Base-by-base conservation (phyloP, 2,329 filamentous ascomycete species). In the Achaetomium macrosporum region DNA sequence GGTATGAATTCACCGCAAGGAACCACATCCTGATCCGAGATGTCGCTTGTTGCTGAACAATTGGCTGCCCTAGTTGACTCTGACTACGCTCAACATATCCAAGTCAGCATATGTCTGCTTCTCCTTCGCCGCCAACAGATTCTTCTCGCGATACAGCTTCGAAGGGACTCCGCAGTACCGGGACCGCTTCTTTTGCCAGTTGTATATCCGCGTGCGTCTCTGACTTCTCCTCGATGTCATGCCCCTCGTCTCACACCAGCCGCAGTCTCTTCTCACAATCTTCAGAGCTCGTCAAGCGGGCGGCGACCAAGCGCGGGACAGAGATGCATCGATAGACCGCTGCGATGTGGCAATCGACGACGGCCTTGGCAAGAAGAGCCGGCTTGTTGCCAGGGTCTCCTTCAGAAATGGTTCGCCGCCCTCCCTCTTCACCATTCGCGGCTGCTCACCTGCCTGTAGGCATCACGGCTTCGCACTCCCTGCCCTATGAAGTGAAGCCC, bases 41-140 rank as follows among this genome's bases (percentile, higher is more conserved):
- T 25, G 7, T 25, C 25, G 25, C 31, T 5, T 29, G 16, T 16
- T 17, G 16, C 19, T 35, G 20, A 42, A 15, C 13, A 30, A 54
- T 45, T 7, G 17, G 30, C 20, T 46, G 33, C 41, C 20, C 36
- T 57, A 88, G 87, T 78, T 92, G 58, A 76, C 84, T 5, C 74
- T 92, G 50, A 89, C 86, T 13, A 83, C 87, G 13, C 73, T 92
- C 58, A 92, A 92, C 66, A 79, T 81, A n/a, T 88, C 87, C 51
- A 89, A 88, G 64, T 89, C 88, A 4, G 87, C 86, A 16, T 91
- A 91, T 66, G 83, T 85, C 25, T 85, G 84, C 54, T 84, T 90
- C 62, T 78, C 79, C 8, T 82, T 91, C 49, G 75, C 84, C 41
- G 77, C 80, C 39, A 79, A 73, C 59, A 77, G 80, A 37, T 91